Percentiles rank a stretch among this genome's conserved stretches.
Conservation (phyloP, 352 stramenopile genomes). For the Pythium pyrilobum region DNA sequence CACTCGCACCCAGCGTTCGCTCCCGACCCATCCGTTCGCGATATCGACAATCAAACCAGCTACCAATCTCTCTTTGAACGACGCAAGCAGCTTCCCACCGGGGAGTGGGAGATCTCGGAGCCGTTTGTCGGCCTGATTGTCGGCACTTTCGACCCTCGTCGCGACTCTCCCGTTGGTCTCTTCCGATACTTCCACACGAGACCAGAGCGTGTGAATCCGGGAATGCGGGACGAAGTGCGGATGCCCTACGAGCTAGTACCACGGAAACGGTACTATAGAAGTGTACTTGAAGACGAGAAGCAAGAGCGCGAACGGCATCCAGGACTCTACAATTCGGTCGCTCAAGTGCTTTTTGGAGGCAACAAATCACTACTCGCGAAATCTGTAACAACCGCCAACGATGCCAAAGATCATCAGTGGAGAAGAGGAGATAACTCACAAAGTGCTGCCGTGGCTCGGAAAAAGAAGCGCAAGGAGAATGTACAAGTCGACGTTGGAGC, state of each 20-base stretch:
- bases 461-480: constrained; percentile 8
- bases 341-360: constrained; percentile 11
- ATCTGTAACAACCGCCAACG: not conserved
- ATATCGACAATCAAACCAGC: constrained; percentile 93
- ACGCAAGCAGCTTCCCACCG: constrained; percentile 6
- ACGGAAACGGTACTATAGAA: constrained; percentile 38
- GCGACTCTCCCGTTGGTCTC: constrained; percentile 61
- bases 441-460: not conserved
- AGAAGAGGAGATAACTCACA: no score
- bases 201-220: constrained; percentile 60
- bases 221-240: constrained; percentile 37
- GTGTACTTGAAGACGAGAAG: constrained; percentile 43
- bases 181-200: constrained; percentile 85
- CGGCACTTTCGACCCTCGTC: constrained; percentile 88
- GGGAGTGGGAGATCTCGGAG: constrained; percentile 35
- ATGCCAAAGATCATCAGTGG: not conserved
- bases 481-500: not conserved
- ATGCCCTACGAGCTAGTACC: constrained; percentile 74
- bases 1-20: constrained; percentile 93
- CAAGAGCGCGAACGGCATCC: constrained; percentile 21
- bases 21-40: constrained; percentile 88
- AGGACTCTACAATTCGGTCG: constrained; percentile 41
- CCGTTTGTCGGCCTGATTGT: constrained; percentile 95
- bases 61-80: constrained; percentile 91
- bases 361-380: not conserved